Evolutionary conservation across 2,329 filamentous ascomycete species (phyloP).

Genomic region (Venturia oleaginea): DNA sequence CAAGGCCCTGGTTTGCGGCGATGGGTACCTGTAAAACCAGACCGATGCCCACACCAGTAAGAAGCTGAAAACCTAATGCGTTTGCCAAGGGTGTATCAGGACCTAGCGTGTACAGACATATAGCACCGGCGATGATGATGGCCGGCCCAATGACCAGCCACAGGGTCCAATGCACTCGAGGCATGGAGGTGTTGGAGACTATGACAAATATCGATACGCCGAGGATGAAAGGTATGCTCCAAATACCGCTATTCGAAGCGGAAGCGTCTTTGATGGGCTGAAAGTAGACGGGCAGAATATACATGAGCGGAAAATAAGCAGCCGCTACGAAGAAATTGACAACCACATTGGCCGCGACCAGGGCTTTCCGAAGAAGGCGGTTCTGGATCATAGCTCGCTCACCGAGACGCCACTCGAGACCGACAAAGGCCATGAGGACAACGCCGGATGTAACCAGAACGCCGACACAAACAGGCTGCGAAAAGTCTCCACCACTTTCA

Average conservation of each 20-base stretch:
- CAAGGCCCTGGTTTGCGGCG: conserved; percentile 27
- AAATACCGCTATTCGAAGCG: conserved; percentile 30
- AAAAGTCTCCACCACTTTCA: not conserved
- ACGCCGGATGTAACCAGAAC: conserved; percentile 10
- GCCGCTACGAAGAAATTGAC: conserved; percentile 30
- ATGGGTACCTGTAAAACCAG: conserved; percentile 32
- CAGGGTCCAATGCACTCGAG: conserved; percentile 27
- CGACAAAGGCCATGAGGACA: conserved; percentile 24
- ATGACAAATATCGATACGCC: conserved; percentile 20
- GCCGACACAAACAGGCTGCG: not conserved
- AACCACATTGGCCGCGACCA: conserved; percentile 25
- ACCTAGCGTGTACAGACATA: conserved; percentile 34
- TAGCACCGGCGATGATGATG: conserved; percentile 27
- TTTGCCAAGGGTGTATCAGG: conserved; percentile 26
- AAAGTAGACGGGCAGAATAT: conserved; percentile 42
- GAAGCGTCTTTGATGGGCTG: conserved; percentile 30
- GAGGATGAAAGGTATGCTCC: conserved; percentile 36
- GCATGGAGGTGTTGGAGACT: conserved; percentile 20
- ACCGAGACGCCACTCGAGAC: conserved; percentile 27
- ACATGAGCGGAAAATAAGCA: conserved; percentile 30
- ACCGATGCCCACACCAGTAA: conserved; percentile 37
- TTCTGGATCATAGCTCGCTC: conserved; percentile 32
- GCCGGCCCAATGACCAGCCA: conserved; percentile 22
- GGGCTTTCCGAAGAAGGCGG: conserved; percentile 30
- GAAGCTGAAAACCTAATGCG: conserved; percentile 41